Base-by-base conservation (phyloP, 805 yeast genomes). In the Lachancea dasiensis region DNA sequence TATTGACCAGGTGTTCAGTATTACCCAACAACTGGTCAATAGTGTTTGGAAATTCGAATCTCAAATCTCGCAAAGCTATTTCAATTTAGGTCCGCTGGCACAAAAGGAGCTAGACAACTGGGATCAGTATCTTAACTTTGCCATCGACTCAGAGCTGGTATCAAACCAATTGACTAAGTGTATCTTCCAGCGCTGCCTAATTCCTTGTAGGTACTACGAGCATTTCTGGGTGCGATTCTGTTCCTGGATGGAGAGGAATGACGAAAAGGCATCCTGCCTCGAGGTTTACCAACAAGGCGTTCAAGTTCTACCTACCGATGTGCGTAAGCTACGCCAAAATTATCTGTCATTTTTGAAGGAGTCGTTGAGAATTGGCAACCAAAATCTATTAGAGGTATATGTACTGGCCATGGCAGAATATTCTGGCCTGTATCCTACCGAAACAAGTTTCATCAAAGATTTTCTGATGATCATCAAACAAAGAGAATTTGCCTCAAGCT, bases 41-140 rank as follows among this genome's bases (percentile, higher is more conserved):
- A 64, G 63, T 10, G 70, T 81, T 28, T 86, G 95, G 95, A 65
- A 67, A 1, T 85, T 53, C 57, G 98, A 92, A 60, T 69, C 81
- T 9, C 64, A 67, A 17, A 64, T 90, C 5, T 65, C 69, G n/a
- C 67, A 75, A 36, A 72, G 70, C 24, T 73, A 69, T 21, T 87
- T 82, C 53, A 72, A 75, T 28, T 56, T 82, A 7, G 54, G 54
- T 0, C 68, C 69, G 1, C 51, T 78, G 1, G 56, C 70, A 0
- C 50, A 57, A 3, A 70, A 69, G 10, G 76, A 73, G 14, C 45
- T 68, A 2, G 51, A 53, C 1, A 64, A 63, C 27, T 90, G 97
- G 95, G 41, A 64, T 1, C 53, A 60, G 1, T 92, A 89, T 54
- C 54, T 86, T 9, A 69, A 72, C 15, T 73, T 65, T 51, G 81